These are phyloP conservation scores for Lignosus rhinocerotis DNA, from an alignment of 1,284 basidiomycete species.

Conservation along the genomic window DNA sequence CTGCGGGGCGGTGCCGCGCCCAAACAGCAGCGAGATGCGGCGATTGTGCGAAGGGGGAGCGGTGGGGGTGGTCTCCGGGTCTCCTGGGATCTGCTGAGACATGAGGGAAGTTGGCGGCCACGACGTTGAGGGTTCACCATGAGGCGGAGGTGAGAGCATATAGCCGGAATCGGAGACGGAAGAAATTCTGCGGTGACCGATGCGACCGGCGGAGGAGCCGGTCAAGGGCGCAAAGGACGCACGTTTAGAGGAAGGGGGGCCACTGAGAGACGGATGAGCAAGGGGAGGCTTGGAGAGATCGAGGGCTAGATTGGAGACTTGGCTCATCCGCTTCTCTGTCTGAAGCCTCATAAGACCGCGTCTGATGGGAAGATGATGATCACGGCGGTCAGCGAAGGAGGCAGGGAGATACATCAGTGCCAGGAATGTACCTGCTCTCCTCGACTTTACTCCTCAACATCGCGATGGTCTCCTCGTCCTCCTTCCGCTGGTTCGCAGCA, in stretches of 20 bases:
- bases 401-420: neutral
- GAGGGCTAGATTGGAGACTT: constrained; percentile 45
- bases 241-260: constrained; percentile 59
- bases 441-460: constrained; percentile 87
- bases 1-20: constrained; percentile 40
- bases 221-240: constrained; percentile 72
- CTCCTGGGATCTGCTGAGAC: constrained; percentile 29
- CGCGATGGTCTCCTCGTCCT: constrained; percentile 81
- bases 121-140: constrained; percentile 16
- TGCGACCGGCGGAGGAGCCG: constrained; percentile 47
- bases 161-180: constrained; percentile 61
- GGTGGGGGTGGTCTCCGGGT: constrained; percentile 18
- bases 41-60: constrained; percentile 38
- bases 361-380: constrained; percentile 37
- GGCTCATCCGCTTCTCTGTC: constrained; percentile 73
- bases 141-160: constrained; percentile 22
- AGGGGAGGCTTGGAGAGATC: constrained; percentile 52
- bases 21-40: constrained; percentile 56
- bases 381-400: constrained; percentile 4
- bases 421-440: constrained; percentile 69
- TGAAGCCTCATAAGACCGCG: constrained; percentile 91
- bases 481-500: constrained; percentile 61
- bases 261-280: constrained; percentile 37
- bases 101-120: constrained; percentile 26
- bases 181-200: constrained; percentile 65